Base-by-base conservation (phyloP, 1,139 yeast genomes). In the Hyphopichia burtonii region DNA sequence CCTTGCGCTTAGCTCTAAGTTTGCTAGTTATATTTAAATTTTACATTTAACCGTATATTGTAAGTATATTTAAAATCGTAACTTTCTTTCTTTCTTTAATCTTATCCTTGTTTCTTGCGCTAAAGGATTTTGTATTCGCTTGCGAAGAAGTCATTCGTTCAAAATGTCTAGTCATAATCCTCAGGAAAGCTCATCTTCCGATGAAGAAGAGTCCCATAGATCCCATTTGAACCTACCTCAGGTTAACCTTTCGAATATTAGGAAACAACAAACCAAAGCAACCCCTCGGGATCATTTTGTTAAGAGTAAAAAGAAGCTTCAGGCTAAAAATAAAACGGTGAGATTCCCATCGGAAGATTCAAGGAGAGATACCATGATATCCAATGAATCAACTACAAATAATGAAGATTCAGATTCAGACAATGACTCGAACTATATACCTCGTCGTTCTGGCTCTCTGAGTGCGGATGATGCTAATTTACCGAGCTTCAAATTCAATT, bases 251-350 rank as follows among this genome's bases (percentile, higher is more conserved):
- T 52, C 19, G 4, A 22, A 31, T 51, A 31, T 16, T 12, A 30
- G 33, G 42, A 20, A 50, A 56, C 58, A 61, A 38, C 58, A 62
- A 22, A 53, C 54, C 33, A 55, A 49, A 37, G 52, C 44, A 34
- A 42, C 56, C 18, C 48, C 61, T 19, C 54, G 50, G 22, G 44
- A 58, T 14, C 58, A 58, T 43, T 45, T 68, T 16, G 66, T 62
- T 17, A 66, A 67, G 45, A 71, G 72, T 2, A 68, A 68, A 3
- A 61, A 62, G 42, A 66, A 58, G 41, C 47, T 64, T 34, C 49
- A 53, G 33, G 56, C 54, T 41, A 43, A 55, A 25, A 44, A 46
- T 38, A 58, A 59, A 40, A 45, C 60, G 14, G 68, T 63, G 2
- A 52, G 68, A 27, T 63, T 65, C 41, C 69, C 71, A 3, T 25